Percentiles rank a stretch among this genome's conserved stretches.
Conservation (phyloP, 148 eudicot genomes). For the Suaeda aralocaspica region DNA sequence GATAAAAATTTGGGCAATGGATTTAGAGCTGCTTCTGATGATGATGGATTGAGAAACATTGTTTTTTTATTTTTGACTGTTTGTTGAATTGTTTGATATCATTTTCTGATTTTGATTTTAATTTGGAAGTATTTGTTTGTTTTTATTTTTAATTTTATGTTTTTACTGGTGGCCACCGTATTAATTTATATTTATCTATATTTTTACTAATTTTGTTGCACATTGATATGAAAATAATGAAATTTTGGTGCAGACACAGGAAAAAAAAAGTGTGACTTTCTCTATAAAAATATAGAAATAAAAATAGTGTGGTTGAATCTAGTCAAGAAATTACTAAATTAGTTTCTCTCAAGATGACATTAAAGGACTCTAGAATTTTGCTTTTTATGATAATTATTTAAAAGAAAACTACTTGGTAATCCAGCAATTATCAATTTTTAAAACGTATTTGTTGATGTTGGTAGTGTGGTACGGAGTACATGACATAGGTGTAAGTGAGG, state of each 20-base stretch:
- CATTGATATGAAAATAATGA: too few species aligned
- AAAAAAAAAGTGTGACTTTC: neutral
- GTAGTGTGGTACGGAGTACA: neutral
- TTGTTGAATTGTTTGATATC: neutral
- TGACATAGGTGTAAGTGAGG: neutral
- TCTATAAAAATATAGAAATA: neutral
- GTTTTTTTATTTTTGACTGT: neutral
- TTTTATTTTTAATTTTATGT: too few species aligned
- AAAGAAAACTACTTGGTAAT: slow-evolving; percentile 16
- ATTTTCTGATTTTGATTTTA: neutral
- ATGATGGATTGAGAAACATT: neutral
- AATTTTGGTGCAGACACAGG: too few species aligned
- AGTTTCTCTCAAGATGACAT: neutral
- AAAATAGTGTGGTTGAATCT: neutral
- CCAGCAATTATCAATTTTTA: neutral
- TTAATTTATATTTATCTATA: too few species aligned
- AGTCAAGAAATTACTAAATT: neutral
- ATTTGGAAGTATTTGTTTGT: neutral
- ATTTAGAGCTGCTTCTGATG: neutral
- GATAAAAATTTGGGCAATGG: neutral
- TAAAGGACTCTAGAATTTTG: too few species aligned
- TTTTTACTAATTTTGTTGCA: too few species aligned
- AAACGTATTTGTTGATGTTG: neutral
- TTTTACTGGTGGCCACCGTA: too few species aligned
- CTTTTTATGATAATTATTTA: too few species aligned